phyloP scores from a whole-genome alignment of 116 monocot genomes.

The Phalaenopsis hybrid region DNA sequence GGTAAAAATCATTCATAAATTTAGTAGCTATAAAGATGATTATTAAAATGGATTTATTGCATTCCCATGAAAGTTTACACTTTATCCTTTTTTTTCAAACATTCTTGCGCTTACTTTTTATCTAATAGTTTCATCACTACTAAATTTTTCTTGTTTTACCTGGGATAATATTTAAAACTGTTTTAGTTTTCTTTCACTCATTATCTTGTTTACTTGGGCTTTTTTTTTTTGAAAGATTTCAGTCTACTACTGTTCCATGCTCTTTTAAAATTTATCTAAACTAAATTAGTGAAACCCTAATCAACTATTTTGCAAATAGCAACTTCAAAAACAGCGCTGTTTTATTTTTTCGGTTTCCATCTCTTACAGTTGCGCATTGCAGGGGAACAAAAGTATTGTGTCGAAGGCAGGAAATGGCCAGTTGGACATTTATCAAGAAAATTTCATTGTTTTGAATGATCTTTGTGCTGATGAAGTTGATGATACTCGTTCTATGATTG shows the following conservation, averaged over 20 bases:
- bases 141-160: neutral
- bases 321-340: neutral
- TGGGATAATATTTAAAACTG: neutral
- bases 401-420: conserved; percentile 19
- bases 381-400: conserved; percentile 35
- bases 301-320: neutral
- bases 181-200: neutral
- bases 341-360: neutral
- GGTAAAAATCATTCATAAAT: neutral
- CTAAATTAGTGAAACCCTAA: neutral
- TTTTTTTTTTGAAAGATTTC: too few species aligned
- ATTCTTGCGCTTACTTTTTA: neutral
- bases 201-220: neutral
- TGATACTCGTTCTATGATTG: conserved; percentile 1
- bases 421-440: conserved; percentile 17
- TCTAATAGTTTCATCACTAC: neutral
- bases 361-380: conserved; percentile 12
- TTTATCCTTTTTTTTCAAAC: neutral
- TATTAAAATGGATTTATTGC: neutral
- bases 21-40: neutral
- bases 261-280: neutral
- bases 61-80: neutral
- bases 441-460: conserved; percentile 20
- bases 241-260: too few species aligned
- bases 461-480: conserved; percentile 17